Evolutionary conservation across 345 rosid genomes (phyloP), one percentile per base, ranked within the genome.

Genomic region (Lepidium aucheri): DNA sequence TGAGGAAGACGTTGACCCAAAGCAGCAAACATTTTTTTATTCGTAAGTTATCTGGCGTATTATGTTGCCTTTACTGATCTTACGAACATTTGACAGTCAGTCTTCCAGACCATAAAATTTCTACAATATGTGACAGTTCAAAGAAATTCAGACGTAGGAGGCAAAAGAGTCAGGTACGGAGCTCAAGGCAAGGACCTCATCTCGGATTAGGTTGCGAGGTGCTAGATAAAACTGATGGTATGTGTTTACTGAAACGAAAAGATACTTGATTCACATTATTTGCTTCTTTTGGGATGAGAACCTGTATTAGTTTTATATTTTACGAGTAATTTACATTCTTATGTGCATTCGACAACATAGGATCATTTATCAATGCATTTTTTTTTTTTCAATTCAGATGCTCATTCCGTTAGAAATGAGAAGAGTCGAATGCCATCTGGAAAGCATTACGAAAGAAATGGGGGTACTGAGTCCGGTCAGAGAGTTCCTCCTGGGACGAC

Each of bases 1-100:
- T 78, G 86, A 90, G 12, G 89, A 83, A 39, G 88, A 84, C 45
- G 71, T 80, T 76, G 96, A 95, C 84, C 99, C 99, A 28, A 89
- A 86, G 79, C 95, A 86, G 44, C 96, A 95, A 76, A 87, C 96
- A 4, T 87, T 95, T 80, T 82, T 69, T 81, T 87, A 79, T 67
- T 81, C 85, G 99, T 89, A 80, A 76, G 86, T 74, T 46, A 52
- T 47, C 33, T 44, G 43, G 72, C 53, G 14, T 74, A 53, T 44
- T 36, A 14, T 44, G 18, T 50, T 60, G 2, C 57, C 20, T 59
- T 40, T 52, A 43, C 52, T 44, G 60, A 44, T 53, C 16, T 44
- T 30, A 60, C 59, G 46, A 61, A 63, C 54, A 55, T 54, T 40
- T 42, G 59, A 45, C 60, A 20, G 33, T 45, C 30, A 53, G 28